Conservation (phyloP, 139 green algal species). For the Coelastrella sp. region DNA sequence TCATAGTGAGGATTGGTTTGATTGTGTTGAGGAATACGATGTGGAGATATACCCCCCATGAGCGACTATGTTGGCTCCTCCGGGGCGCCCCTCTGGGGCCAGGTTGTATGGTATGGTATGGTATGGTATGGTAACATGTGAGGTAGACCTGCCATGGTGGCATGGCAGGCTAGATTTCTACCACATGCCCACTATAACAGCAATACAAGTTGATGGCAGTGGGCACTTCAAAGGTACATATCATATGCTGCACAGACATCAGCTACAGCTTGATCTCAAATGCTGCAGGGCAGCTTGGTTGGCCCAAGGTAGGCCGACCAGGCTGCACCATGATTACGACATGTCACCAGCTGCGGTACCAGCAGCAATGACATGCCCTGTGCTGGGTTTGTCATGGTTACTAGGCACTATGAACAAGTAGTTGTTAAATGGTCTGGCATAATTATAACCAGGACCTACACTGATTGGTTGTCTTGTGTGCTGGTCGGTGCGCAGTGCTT, state of each 20-base stretch:
- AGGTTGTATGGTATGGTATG: too few relatives aligned
- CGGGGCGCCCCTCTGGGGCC: too few relatives aligned
- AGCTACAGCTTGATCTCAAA: not conserved
- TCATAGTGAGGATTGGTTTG: too few relatives aligned
- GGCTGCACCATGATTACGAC: not conserved
- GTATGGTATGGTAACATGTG: slow-evolving; percentile 14
- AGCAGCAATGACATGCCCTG: not conserved
- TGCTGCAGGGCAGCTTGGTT: slow-evolving; percentile 9
- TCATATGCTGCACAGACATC: not conserved
- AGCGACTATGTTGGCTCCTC: too few relatives aligned
- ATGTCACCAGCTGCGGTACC: not conserved
- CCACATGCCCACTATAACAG: slow-evolving; percentile 5
- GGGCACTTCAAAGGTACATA: not conserved
- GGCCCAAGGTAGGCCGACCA: not conserved
- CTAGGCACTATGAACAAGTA: not conserved
- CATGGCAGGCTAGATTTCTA: slow-evolving; percentile 23
- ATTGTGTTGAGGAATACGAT: too few relatives aligned
- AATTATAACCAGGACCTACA: not conserved
- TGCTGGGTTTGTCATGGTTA: not conserved
- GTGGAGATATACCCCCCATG: too few relatives aligned
- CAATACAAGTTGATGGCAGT: not conserved
- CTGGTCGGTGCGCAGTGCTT: not conserved
- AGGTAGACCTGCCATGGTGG: not conserved
- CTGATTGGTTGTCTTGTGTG: not conserved
- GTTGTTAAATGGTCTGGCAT: not conserved